These are phyloP conservation scores for Xylaria digitata DNA, from an alignment of 2,329 filamentous ascomycete species.

Conservation along the genomic window DNA sequence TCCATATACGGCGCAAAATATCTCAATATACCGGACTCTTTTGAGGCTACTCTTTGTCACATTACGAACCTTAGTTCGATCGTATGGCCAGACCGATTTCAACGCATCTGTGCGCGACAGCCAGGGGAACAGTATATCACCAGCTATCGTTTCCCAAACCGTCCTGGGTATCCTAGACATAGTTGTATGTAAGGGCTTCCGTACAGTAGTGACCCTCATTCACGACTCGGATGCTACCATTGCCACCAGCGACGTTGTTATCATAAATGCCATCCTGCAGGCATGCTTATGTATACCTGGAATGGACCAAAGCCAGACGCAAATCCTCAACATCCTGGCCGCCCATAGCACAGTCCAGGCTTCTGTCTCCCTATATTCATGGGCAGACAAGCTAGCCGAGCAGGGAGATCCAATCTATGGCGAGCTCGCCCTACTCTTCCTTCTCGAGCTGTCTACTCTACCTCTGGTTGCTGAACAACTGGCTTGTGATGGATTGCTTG, in stretches of 20 bases:
- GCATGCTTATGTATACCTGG: conserved; percentile 83
- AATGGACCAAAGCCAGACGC: conserved; percentile 75
- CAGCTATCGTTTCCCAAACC: conserved; percentile 65
- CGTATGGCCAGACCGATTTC: conserved; percentile 41
- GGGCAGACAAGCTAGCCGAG: conserved; percentile 85
- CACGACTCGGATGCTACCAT: conserved; percentile 77
- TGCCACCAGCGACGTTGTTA: conserved; percentile 82
- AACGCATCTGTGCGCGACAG: conserved; percentile 45
- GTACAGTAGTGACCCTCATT: conserved; percentile 80
- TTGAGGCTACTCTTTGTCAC: conserved; percentile 87
- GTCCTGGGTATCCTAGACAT: conserved; percentile 83
- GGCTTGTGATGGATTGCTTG: conserved; percentile 85
- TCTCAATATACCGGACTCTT: conserved; percentile 82
- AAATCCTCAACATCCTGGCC: conserved; percentile 76
- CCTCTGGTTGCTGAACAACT: conserved; percentile 87
- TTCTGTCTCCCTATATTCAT: conserved; percentile 89
- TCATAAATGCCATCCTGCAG: conserved; percentile 89
- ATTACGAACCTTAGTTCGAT: conserved; percentile 71
- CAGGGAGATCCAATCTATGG: conserved; percentile 90
- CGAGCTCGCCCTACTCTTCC: conserved; percentile 87
- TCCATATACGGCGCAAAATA: conserved; percentile 63
- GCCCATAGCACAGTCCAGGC: conserved; percentile 81
- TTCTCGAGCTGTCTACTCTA: conserved; percentile 86
- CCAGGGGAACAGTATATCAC: conserved; percentile 50
- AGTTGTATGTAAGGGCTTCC: conserved; percentile 84